These are phyloP conservation scores for Alnus rubra DNA, from an alignment of 306 rosid species.

Conservation along the genomic window DNA sequence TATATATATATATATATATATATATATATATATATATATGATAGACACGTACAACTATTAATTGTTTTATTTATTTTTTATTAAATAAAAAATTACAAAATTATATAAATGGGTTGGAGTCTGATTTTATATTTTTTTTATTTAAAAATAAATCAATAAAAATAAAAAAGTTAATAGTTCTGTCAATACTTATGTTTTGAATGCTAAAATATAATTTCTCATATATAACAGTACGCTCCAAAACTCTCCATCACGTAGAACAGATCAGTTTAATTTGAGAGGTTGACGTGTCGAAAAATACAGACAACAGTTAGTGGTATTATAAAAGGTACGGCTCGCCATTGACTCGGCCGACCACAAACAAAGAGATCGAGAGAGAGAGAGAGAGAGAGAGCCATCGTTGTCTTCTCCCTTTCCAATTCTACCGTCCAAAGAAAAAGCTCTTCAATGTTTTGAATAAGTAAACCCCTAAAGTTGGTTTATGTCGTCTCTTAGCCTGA, in stretches of 20 bases:
- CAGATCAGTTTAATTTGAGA: conserved; percentile 16
- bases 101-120: too few relatives aligned
- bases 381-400: not conserved
- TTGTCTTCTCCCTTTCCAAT: conserved; percentile 33
- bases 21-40: too few relatives aligned
- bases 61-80: too few relatives aligned
- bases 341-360: conserved; percentile 45
- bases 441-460: conserved; percentile 47
- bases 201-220: too few relatives aligned
- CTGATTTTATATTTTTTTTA: too few relatives aligned
- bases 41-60: too few relatives aligned
- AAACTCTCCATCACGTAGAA: not conserved
- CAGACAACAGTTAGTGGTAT: conserved; percentile 21
- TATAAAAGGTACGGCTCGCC: conserved; percentile 2
- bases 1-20: too few relatives aligned
- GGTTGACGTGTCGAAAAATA: conserved; percentile 24
- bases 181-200: too few relatives aligned
- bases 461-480: conserved; percentile 46
- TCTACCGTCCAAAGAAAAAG: conserved; percentile 92
- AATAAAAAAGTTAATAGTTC: too few relatives aligned
- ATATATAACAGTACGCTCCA: too few relatives aligned
- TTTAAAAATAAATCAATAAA: too few relatives aligned
- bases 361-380: not conserved
- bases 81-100: too few relatives aligned
- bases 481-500: conserved; percentile 52